phyloP scores from a whole-genome alignment of 805 yeast species.

The Nakazawaea molendinolei region DNA sequence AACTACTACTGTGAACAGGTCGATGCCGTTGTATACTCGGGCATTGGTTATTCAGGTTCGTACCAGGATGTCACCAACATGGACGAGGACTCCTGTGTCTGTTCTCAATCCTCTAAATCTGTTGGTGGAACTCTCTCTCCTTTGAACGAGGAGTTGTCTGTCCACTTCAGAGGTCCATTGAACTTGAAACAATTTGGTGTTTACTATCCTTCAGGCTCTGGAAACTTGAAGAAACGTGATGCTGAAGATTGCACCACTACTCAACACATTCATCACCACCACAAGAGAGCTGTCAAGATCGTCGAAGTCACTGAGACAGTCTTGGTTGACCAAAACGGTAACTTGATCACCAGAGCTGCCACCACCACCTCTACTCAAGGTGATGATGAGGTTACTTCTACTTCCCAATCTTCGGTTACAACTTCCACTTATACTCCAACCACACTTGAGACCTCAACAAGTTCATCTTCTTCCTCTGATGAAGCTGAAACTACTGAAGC shows the following conservation, averaged over 20 bases:
- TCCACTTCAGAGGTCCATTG: constrained; percentile 89
- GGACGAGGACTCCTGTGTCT: constrained; percentile 57
- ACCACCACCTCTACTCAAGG: constrained; percentile 18
- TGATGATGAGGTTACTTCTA: constrained; percentile 20
- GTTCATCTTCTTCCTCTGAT: constrained; percentile 21
- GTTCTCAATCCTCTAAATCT: constrained; percentile 49
- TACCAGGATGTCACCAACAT: constrained; percentile 70
- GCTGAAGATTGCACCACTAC: constrained; percentile 41
- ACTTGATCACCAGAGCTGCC: constrained; percentile 25
- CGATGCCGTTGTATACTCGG: constrained; percentile 55
- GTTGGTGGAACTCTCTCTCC: constrained; percentile 77
- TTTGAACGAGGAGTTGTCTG: constrained; percentile 77
- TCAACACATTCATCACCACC: constrained; percentile 39
- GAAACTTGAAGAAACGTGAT: constrained; percentile 18
- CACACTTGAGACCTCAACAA: constrained; percentile 13
- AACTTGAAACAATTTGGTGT: constrained; percentile 82
- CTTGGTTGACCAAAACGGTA: constrained; percentile 55
- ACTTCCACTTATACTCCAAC: constrained; percentile 17
- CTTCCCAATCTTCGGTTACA: constrained; percentile 22
- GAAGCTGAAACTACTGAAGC: constrained; percentile 24
- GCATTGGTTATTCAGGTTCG: constrained; percentile 81
- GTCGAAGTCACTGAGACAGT: constrained; percentile 78
- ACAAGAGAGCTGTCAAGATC: constrained; percentile 55
- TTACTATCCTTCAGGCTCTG: constrained; percentile 57
- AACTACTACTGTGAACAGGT: constrained; percentile 80